Evolutionary conservation across 2,329 filamentous ascomycete species (phyloP).

Genomic region (Hypoxylon sp.): DNA sequence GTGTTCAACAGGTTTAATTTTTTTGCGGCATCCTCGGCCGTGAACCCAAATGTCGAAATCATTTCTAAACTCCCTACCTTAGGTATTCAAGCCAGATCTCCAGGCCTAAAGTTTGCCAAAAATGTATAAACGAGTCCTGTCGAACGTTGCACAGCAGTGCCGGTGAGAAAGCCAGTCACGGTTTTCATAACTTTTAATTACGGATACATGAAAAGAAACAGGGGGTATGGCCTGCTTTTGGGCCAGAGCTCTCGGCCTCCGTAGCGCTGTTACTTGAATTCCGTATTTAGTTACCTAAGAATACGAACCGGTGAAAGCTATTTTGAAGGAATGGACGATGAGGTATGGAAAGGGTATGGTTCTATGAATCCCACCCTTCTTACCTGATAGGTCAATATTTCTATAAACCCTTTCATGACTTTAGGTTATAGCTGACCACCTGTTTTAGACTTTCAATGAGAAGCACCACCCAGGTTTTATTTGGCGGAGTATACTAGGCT

Average conservation of each 20-base stretch:
- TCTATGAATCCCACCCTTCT: not conserved
- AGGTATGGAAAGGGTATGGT: not conserved
- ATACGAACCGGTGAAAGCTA: not conserved
- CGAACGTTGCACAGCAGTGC: slow-evolving; percentile 16
- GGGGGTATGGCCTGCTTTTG: slow-evolving; percentile 5
- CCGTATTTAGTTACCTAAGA: not conserved
- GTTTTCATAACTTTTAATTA: slow-evolving; percentile 13
- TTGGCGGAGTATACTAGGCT: not conserved
- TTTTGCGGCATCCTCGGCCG: slow-evolving; percentile 34
- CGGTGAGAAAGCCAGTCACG: slow-evolving; percentile 17
- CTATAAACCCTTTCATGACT: not conserved
- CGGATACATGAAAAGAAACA: not conserved
- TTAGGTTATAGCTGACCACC: not conserved
- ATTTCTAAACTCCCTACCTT: slow-evolving; percentile 12
- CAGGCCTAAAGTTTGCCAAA: slow-evolving; percentile 26
- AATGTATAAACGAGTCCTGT: slow-evolving; percentile 21
- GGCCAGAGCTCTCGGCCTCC: not conserved
- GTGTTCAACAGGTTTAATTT: slow-evolving; percentile 15
- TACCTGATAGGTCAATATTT: not conserved
- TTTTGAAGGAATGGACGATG: not conserved
- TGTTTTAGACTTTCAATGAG: slow-evolving; percentile 3
- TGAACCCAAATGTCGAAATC: slow-evolving; percentile 14
- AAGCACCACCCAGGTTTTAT: not conserved
- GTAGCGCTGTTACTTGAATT: not conserved
- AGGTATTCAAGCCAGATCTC: slow-evolving; percentile 18